Conservation (phyloP, 179 eudicot genomes). For the Dionaea muscipula region DNA sequence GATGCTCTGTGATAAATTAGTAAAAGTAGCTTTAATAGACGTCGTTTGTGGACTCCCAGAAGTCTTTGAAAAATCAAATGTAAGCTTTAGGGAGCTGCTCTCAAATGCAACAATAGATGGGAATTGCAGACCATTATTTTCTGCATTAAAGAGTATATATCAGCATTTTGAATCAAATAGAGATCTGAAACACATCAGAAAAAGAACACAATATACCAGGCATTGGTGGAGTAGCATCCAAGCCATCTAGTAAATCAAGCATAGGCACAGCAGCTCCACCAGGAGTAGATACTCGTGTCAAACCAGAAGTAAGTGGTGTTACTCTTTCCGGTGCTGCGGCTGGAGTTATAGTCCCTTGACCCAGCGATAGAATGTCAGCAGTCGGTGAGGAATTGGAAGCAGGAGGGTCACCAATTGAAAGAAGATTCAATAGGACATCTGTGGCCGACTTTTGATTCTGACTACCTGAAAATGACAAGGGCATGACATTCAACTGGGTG, state of each 20-base stretch:
- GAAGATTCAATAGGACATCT: slow-evolving; percentile 73
- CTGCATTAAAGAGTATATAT: slow-evolving; percentile 28
- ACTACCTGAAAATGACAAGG: slow-evolving; percentile 21
- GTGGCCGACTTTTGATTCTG: slow-evolving; percentile 60
- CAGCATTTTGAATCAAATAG: slow-evolving; percentile 5
- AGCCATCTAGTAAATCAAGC: slow-evolving; percentile 72
- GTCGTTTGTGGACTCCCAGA: slow-evolving; percentile 64
- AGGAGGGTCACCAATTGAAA: slow-evolving; percentile 70
- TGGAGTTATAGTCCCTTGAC: slow-evolving; percentile 38
- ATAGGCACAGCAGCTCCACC: slow-evolving; percentile 46
- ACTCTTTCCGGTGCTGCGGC: slow-evolving; percentile 29
- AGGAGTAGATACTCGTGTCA: slow-evolving; percentile 31
- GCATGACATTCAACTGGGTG: slow-evolving; percentile 7
- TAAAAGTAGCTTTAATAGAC: slow-evolving; percentile 55
- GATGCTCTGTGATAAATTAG: slow-evolving; percentile 43
- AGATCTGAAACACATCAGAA: neutral
- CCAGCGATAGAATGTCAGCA: slow-evolving; percentile 45
- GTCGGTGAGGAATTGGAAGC: slow-evolving; percentile 34
- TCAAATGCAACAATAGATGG: slow-evolving; percentile 74
- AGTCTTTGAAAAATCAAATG: slow-evolving; percentile 63
- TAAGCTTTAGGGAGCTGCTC: slow-evolving; percentile 66
- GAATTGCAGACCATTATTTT: slow-evolving; percentile 47
- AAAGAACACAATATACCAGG: slow-evolving; percentile 33
- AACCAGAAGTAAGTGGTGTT: slow-evolving; percentile 38
- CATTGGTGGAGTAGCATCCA: slow-evolving; percentile 34